These are phyloP conservation scores for Lactarius quietus DNA, from an alignment of 768 basidiomycete genomes.

Conservation along the genomic window DNA sequence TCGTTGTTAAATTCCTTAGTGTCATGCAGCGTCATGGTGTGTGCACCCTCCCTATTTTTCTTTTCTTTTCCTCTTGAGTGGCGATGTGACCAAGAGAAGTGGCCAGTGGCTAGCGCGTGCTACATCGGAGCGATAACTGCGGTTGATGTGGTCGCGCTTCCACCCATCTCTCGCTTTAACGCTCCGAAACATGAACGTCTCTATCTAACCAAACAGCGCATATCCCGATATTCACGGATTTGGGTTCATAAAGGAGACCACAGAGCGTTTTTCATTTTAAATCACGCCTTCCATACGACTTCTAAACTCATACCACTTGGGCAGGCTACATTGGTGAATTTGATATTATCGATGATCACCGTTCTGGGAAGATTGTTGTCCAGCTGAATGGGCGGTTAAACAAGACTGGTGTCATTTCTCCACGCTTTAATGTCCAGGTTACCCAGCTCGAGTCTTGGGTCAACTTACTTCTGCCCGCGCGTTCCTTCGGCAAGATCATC, in stretches of 20 bases:
- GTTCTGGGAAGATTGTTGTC: slow-evolving; percentile 95
- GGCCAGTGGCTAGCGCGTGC: not conserved
- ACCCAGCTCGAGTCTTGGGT: slow-evolving; percentile 94
- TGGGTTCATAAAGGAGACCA: slow-evolving; percentile 57
- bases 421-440: slow-evolving; percentile 94
- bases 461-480: slow-evolving; percentile 91
- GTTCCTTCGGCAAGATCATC: slow-evolving; percentile 96
- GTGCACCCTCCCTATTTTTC: slow-evolving; percentile 30
- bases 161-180: slow-evolving; percentile 81
- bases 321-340: slow-evolving; percentile 98
- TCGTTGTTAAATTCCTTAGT: slow-evolving; percentile 94
- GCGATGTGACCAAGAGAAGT: not conserved
- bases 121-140: slow-evolving; percentile 83
- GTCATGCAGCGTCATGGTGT: slow-evolving; percentile 99
- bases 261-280: slow-evolving; percentile 31
- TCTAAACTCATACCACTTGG: not conserved
- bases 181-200: slow-evolving; percentile 68
- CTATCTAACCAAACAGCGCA: slow-evolving; percentile 56
- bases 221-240: slow-evolving; percentile 37
- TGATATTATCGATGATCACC: slow-evolving; percentile 98
- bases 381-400: slow-evolving; percentile 98
- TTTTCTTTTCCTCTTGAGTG: not conserved
- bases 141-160: slow-evolving; percentile 55
- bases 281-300: not conserved
- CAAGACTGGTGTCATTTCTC: slow-evolving; percentile 99